Evolutionary conservation across 441 rosid species (phyloP).

Genomic region (Cnidoscolus chayamansa): DNA sequence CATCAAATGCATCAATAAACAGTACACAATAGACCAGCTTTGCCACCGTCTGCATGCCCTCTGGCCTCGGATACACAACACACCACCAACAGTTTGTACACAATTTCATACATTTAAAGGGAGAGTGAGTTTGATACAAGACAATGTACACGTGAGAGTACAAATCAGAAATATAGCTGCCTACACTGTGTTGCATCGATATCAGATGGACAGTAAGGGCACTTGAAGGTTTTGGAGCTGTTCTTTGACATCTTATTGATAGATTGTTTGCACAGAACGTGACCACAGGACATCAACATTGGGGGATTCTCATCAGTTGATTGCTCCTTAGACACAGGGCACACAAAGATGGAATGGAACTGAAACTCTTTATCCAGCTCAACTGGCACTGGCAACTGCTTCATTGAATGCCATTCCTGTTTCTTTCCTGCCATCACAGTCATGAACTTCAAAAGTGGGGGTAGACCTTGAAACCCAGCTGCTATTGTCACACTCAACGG

Average conservation of each 20-base stretch:
- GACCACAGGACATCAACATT: constrained; percentile 49
- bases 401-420: constrained; percentile 49
- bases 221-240: constrained; percentile 40
- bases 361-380: constrained; percentile 47
- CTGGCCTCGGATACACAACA: constrained; percentile 15
- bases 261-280: constrained; percentile 51
- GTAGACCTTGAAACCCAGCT: constrained; percentile 48
- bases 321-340: constrained; percentile 53
- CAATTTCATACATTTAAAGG: not conserved
- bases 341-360: constrained; percentile 50
- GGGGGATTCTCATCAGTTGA: constrained; percentile 48
- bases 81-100: constrained; percentile 22
- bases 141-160: not conserved
- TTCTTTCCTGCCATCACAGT: constrained; percentile 43
- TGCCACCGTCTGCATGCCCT: constrained; percentile 1
- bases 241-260: constrained; percentile 50
- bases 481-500: constrained; percentile 43
- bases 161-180: constrained; percentile 35
- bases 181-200: constrained; percentile 34
- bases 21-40: constrained; percentile 17
- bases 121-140: constrained; percentile 1
- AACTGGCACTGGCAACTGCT: constrained; percentile 46
- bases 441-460: constrained; percentile 46
- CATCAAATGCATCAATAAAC: constrained; percentile 26
- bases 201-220: constrained; percentile 50